Evolutionary conservation across 2,329 filamentous ascomycete species (phyloP).

Genomic region (Trichophyton verrucosum): DNA sequence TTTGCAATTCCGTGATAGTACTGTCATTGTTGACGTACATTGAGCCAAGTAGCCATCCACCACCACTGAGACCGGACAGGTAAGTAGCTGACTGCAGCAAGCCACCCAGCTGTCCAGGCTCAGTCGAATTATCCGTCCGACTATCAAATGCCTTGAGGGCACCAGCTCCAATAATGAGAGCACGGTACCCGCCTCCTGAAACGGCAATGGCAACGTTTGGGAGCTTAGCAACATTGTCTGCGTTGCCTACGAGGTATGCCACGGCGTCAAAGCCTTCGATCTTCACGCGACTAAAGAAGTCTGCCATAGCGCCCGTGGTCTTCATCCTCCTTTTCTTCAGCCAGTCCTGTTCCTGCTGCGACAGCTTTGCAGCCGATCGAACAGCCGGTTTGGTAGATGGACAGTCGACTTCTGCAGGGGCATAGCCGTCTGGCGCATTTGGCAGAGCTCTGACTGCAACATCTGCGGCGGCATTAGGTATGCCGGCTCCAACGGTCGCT

Average conservation of each 20-base stretch:
- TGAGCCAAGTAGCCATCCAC: constrained; percentile 74
- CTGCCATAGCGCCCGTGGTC: constrained; percentile 61
- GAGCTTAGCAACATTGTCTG: constrained; percentile 43
- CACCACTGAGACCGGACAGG: constrained; percentile 66
- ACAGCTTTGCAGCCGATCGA: constrained; percentile 51
- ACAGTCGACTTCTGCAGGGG: constrained; percentile 55
- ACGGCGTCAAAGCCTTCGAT: constrained; percentile 69
- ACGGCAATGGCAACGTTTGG: constrained; percentile 65
- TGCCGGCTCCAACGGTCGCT: not conserved
- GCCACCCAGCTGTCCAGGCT: constrained; percentile 59
- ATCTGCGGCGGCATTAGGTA: not conserved
- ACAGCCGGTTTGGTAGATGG: constrained; percentile 57
- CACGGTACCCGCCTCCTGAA: constrained; percentile 76
- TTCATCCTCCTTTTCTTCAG: constrained; percentile 56
- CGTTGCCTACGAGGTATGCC: constrained; percentile 53
- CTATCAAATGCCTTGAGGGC: constrained; percentile 67
- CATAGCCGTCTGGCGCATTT: constrained; percentile 56
- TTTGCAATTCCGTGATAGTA: constrained; percentile 46
- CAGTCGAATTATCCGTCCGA: constrained; percentile 52
- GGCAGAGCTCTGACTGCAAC: constrained; percentile 32
- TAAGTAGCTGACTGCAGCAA: constrained; percentile 73
- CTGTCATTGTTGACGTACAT: constrained; percentile 69
- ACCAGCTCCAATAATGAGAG: constrained; percentile 73
- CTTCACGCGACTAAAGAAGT: constrained; percentile 57
- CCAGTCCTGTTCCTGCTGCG: constrained; percentile 61